Evolutionary conservation across 495 filamentous ascomycete genomes (phyloP), one percentile per base, ranked within the genome.

Genomic region (Podospora pseudopauciseta): DNA sequence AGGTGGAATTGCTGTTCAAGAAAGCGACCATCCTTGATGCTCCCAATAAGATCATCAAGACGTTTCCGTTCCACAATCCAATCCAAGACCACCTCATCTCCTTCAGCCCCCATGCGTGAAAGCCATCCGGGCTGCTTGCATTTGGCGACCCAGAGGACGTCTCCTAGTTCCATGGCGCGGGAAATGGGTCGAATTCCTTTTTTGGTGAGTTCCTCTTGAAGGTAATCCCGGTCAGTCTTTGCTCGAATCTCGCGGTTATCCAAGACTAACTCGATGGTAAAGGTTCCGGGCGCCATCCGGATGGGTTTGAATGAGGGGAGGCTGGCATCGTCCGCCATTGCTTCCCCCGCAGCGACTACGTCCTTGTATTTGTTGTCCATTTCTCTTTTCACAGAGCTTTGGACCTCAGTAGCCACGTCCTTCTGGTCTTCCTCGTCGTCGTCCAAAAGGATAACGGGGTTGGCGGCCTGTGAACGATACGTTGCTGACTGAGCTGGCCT

Each of bases 1-100:
- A 94, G 83, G 1, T 92, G 88, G 70, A 93, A 94, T 71, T 96
- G 95, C 70, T 96, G 92, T 72, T 96, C 92, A 70, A 89, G 89
- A 72, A 93, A 95, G 0, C 92, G 87, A 0, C 91, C 91, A 64
- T 95, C 92, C 75, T 90, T 93, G 75, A 95, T 91, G 59, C 89
- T 92, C 28, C 85, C 80, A 7, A 95, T 82, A 4, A 96, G 82
- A 76, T 96, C 92, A 70, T 96, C 92, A 0, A 94, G 84, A 2
- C 92, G 84, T 73, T 96, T 96, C 61, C 92, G 86, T 77, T 96
- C 92, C 0, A 94, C 84, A 32, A 96, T 91, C 81, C 87, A 92
- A 74, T 94, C 92, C 5, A 96, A 81, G 55, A 92, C 87, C 4
- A 93, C 79, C 76, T 95, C 92, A 66, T 91, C 86, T n/a, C 89